Conservation (phyloP, 176 grass and related monocot species). For the Saccharum officinarum region DNA sequence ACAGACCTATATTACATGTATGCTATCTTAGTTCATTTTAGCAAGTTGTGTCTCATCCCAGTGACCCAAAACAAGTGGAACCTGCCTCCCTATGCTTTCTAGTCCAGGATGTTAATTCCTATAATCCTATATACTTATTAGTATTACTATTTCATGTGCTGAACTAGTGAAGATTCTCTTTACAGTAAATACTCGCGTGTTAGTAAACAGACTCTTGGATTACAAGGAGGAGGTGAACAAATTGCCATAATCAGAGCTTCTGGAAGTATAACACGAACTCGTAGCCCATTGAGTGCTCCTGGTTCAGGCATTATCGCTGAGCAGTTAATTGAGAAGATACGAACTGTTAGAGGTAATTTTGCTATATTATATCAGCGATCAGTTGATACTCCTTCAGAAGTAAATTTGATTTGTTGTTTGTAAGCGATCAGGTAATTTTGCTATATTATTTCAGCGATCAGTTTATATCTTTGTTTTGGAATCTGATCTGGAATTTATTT, state of each 20-base stretch:
- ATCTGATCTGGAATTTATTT: background rate
- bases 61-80: background rate
- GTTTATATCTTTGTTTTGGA: slow-evolving; percentile 18
- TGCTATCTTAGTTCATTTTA: background rate
- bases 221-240: slow-evolving; percentile 70
- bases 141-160: slow-evolving; percentile 26
- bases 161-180: slow-evolving; percentile 31
- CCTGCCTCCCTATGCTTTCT: background rate
- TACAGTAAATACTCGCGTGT: slow-evolving; percentile 86
- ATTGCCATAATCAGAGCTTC: slow-evolving; percentile 95
- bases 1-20: background rate
- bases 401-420: slow-evolving; percentile 19
- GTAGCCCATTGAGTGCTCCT: slow-evolving; percentile 60
- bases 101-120: background rate
- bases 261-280: slow-evolving; percentile 76
- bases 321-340: slow-evolving; percentile 91
- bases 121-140: background rate
- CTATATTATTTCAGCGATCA: background rate
- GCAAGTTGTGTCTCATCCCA: background rate
- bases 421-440: background rate
- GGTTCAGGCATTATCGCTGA: slow-evolving; percentile 85
- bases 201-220: slow-evolving; percentile 86
- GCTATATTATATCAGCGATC: background rate
- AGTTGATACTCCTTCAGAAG: slow-evolving; percentile 9
- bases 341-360: slow-evolving; percentile 81